Evolutionary conservation across 1,284 basidiomycete genomes (phyloP), one percentile per base, ranked within the genome.

Genomic region (Ganoderma boninense): DNA sequence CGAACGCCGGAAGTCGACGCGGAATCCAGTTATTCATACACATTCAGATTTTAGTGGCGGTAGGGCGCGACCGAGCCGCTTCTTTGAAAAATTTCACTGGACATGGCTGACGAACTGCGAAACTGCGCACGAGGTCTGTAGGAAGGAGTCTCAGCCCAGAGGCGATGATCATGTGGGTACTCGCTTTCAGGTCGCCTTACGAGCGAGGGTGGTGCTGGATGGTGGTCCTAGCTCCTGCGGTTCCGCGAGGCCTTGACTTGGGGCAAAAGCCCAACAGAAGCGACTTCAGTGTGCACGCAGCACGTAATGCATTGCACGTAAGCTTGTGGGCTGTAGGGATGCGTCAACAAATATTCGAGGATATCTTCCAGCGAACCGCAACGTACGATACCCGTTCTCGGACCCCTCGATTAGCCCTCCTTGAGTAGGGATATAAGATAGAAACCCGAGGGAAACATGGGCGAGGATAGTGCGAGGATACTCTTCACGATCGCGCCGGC

Each of bases 51-150:
- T 62, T 23, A 29, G 49, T 43, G 60, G 57, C 44, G 26, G 46
- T 60, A 67, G 63, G 44, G 60, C 60, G 29, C 38, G 16, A 52
- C 29, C 62, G 60, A 54, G 46, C 71, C 69, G 69, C 63, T 38
- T 49, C 65, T 23, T 65, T 61, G 62, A 57, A 49, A 38, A 7
- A 35, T 65, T 62, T 49, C 44, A 32, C 56, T 35, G 65, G n/a
- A 40, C 54, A 43, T 29, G 67, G 57, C 43, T 64, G 35, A 16
- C 6, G n/a, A 42, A 26, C 29, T 52, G 42, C 43, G 59, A 56
- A 52, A 40, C 13, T 40, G 16, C 5, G 43, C 67, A 69, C 65
- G 67, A 65, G 71, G 67, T n/a, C 62, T 59, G 44, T 5, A 35
- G 67, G 67, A 67, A 65, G 65, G 35, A 38, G 49, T 62, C 26